Base-by-base conservation (phyloP, 2,329 filamentous ascomycete genomes). In the Alternaria consortialis region DNA sequence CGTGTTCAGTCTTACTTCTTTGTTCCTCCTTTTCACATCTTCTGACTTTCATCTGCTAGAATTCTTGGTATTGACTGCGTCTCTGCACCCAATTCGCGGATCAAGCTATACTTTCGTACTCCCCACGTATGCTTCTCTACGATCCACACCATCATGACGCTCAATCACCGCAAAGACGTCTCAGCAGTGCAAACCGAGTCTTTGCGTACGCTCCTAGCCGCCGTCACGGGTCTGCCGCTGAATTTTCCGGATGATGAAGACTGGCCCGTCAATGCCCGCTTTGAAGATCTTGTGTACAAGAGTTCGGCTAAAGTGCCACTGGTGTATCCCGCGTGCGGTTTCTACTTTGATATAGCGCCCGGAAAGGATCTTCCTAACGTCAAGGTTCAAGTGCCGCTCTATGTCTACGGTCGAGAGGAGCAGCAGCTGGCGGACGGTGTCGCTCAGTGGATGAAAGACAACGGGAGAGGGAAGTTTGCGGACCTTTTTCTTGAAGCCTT, bases 271-370 rank as follows among this genome's bases (percentile, higher is more conserved):
- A 46, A 53, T 9, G 15, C 39, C 4, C 36, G 50, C 17, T 29
- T 48, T 34, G 9, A 48, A 20, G 36, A 53, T 12, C 32, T 55
- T 15, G 56, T 43, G 29, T 12, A 47, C 7, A 29, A 27, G 31
- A 17, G n/a, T 2, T 17, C 31, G n/a, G 46, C 46, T n/a, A 31
- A 56, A 40, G 58, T 62, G 27, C 63, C 67, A 5, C 68, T 60
- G 43, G 4, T 71, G 7, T 74, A 70, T 54, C 37, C 37, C 11
- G 37, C 37, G 37, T 40, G 37, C 17, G 37, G 37, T 5, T 40
- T 40, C 17, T 73, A 67, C 57, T 72, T 74, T 37, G 71, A 73
- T 46, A 68, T 74, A 23, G 63, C 61, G 1, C 66, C 69, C 5
- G 60, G 63, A 1, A 52, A 27, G 1, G 20, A 37, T 2, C 20